Base-by-base conservation (phyloP, 2,329 filamentous ascomycete genomes). In the Fusarium sambucinum region DNA sequence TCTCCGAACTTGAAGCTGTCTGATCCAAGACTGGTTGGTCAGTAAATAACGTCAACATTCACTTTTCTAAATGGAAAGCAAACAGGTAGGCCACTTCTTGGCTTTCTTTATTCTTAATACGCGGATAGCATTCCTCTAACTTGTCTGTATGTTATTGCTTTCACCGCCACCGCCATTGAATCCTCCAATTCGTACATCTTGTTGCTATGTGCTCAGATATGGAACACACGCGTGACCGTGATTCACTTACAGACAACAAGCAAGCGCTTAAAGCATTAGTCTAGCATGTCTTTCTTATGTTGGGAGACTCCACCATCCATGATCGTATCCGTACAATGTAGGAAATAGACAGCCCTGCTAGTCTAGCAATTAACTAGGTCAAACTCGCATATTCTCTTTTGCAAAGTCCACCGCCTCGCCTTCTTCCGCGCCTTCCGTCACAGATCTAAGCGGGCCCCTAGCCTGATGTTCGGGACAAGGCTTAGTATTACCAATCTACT, bases 1-100 rank as follows among this genome's bases (percentile, higher is more conserved):
- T 55, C 66, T 59, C 63, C 57, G 57, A 66, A 63, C 42, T 23
- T 50, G 33, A 47, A 63, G 13, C 27, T 59, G 45, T 53, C 45
- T 38, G 41, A 60, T 50, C 44, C 48, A 51, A 56, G 37, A 37
- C 62, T 63, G 57, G 58, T 53, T 48, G 58, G 55, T 27, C 27
- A 27, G 27, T 27, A 27, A 19, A 13, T 33, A 33, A 21, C 6
- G 35, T 19, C 48, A 60, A 32, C 41, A 55, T 66, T 59, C 55
- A 44, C 47, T 55, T 48, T 33, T 67, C 57, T 63, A 55, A 55
- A 65, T 51, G 25, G 14, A 50, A 58, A 72, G 9, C 6, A 51
- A 62, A 30, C 66, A 70, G 66, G 55, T 66, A 70, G 68, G 55
- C 64, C 72, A 69, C 59, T 65, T 53, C 66, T 68, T 53, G 29